phyloP scores from a whole-genome alignment of 169 alveolate genomes.

The Babesia ovata region DNA sequence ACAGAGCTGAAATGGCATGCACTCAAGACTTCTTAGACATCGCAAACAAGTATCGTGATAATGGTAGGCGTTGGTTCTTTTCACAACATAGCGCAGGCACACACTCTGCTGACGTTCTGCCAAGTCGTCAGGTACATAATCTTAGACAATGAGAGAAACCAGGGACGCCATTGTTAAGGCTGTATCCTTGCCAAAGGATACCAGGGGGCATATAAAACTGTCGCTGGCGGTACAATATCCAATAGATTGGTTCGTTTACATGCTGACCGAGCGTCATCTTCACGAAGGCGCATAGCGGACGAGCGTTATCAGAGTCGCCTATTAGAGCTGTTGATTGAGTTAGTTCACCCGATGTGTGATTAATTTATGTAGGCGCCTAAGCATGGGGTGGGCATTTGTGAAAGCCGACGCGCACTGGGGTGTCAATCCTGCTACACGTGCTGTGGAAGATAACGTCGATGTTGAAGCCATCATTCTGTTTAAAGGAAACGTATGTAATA shows the following conservation, averaged over 20 bases:
- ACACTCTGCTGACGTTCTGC: conserved; percentile 30
- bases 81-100: conserved; percentile 28
- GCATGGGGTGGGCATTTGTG: neutral
- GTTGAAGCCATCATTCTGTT: conserved; percentile 37
- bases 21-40: conserved; percentile 73
- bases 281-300: conserved; percentile 11
- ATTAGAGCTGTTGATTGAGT: neutral
- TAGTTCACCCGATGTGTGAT: neutral
- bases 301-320: neutral
- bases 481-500: conserved; percentile 39
- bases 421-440: conserved; percentile 30
- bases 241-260: conserved; percentile 3
- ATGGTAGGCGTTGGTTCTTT: conserved; percentile 8
- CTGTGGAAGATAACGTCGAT: conserved; percentile 33
- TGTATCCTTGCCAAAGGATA: neutral
- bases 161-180: neutral
- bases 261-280: neutral
- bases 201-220: conserved; percentile 2
- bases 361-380: neutral
- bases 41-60: conserved; percentile 63
- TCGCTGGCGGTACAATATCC: conserved; percentile 3
- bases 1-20: conserved; percentile 79
- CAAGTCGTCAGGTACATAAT: conserved; percentile 53
- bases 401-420: conserved; percentile 34
- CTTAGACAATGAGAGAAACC: conserved; percentile 46